A percentile compares a stretch with the other conserved stretches of the same genome.
Evolutionary conservation across 129 eudicot genomes (phyloP).

Genomic region (Lonicera japonica): DNA sequence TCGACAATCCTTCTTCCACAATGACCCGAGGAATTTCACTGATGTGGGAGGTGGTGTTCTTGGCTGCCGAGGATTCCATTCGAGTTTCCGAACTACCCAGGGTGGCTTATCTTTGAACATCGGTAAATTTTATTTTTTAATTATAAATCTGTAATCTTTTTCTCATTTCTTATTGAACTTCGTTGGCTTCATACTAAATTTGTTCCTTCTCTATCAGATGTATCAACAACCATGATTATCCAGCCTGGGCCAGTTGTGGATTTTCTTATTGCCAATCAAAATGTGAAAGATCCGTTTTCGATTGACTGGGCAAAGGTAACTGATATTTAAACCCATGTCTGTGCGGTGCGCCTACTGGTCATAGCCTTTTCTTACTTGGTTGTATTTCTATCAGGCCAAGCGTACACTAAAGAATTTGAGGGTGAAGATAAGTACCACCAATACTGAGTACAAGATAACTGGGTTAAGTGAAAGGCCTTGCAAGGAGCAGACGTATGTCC

Average conservation of each 20-base stretch:
- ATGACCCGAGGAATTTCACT: constrained; percentile 59
- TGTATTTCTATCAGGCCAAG: constrained; percentile 76
- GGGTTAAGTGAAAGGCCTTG: constrained; percentile 82
- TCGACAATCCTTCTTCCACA: constrained; percentile 84
- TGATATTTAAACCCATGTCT: not conserved
- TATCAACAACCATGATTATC: constrained; percentile 74
- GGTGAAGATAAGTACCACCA: constrained; percentile 48
- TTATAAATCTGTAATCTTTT: not conserved
- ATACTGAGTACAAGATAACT: constrained; percentile 68
- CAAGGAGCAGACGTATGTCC: constrained; percentile 55
- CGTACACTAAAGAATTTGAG: constrained; percentile 75
- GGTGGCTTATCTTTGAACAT: constrained; percentile 83
- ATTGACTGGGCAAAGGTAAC: constrained; percentile 81
- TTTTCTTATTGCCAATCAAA: constrained; percentile 76
- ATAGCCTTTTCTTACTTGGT: not conserved
- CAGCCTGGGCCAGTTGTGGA: constrained; percentile 87
- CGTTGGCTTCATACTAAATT: not conserved
- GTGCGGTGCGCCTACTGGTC: not conserved
- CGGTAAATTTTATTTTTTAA: constrained; percentile 28
- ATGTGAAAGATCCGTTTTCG: constrained; percentile 57
- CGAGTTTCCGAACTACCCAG: constrained; percentile 87
- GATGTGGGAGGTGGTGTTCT: constrained; percentile 81
- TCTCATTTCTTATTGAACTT: not conserved
- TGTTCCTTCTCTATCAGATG: constrained; percentile 37
- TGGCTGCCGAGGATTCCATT: constrained; percentile 90